These are phyloP conservation scores for Tetracladium maxilliforme DNA, from an alignment of 2,329 filamentous ascomycete species.

Conservation along the genomic window DNA sequence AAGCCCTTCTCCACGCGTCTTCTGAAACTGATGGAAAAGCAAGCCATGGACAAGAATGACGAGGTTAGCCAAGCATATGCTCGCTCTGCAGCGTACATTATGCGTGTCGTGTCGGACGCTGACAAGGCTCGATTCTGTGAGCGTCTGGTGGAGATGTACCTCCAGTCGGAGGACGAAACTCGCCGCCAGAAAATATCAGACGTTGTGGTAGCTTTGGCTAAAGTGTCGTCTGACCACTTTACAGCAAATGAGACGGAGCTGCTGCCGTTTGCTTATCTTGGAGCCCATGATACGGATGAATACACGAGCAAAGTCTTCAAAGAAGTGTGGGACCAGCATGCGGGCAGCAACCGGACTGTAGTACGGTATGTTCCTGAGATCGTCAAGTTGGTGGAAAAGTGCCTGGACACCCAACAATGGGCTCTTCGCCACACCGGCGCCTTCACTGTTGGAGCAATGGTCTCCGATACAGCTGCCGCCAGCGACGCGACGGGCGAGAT, in stretches of 20 bases:
- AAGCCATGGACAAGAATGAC: constrained; percentile 82
- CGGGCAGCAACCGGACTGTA: constrained; percentile 70
- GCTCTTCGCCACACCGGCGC: constrained; percentile 79
- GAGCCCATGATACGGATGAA: constrained; percentile 70
- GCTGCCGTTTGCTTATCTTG: constrained; percentile 79
- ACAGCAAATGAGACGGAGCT: constrained; percentile 58
- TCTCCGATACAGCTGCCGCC: constrained; percentile 51
- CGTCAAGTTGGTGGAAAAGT: constrained; percentile 45
- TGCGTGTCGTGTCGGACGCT: constrained; percentile 39
- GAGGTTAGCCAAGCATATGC: constrained; percentile 87
- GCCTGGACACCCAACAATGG: constrained; percentile 75
- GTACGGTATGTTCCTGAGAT: constrained; percentile 79
- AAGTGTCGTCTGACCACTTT: constrained; percentile 81
- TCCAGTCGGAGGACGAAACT: constrained; percentile 63
- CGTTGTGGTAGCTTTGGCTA: constrained; percentile 69
- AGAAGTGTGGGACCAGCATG: constrained; percentile 82
- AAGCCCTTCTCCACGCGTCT: constrained; percentile 62
- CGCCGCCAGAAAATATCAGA: constrained; percentile 67
- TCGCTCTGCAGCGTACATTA: constrained; percentile 70
- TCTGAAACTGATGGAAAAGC: constrained; percentile 63
- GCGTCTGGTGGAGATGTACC: constrained; percentile 56
- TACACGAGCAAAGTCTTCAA: constrained; percentile 68
- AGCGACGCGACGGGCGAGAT: constrained; percentile 43
- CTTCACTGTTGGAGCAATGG: constrained; percentile 61
- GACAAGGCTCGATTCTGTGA: constrained; percentile 34